Percentiles rank a stretch among this genome's conserved stretches.
phyloP scores from a whole-genome alignment of 345 rosid genomes.

The Noccaea bulbosa region DNA sequence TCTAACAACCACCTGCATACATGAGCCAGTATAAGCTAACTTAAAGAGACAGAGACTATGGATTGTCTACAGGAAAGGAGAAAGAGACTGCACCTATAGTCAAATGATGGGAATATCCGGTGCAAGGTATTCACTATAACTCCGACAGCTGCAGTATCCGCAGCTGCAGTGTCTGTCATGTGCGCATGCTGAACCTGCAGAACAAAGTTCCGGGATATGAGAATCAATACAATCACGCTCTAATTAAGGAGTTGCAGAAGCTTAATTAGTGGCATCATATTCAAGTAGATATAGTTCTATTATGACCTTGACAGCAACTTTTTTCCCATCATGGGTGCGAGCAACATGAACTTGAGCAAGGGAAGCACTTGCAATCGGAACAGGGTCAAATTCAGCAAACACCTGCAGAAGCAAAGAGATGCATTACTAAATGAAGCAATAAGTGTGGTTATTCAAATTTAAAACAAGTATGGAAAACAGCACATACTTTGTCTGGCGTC shows the following conservation, averaged over 20 bases:
- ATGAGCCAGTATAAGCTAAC: slow-evolving; percentile 43
- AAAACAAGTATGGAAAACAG: neutral
- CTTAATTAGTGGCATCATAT: slow-evolving; percentile 8
- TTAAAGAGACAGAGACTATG: neutral
- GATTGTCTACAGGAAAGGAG: neutral
- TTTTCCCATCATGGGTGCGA: slow-evolving; percentile 64
- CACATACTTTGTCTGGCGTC: slow-evolving; percentile 72
- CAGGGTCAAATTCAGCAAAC: slow-evolving; percentile 81
- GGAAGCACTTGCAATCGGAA: slow-evolving; percentile 96
- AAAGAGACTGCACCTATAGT: slow-evolving; percentile 67
- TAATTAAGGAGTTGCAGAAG: slow-evolving; percentile 9
- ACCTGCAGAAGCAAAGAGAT: slow-evolving; percentile 49
- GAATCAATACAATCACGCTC: slow-evolving; percentile 3
- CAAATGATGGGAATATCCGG: slow-evolving; percentile 86
- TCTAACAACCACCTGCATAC: slow-evolving; percentile 84
- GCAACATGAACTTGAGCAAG: slow-evolving; percentile 99
- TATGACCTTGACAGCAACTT: slow-evolving; percentile 91
- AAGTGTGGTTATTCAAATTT: neutral
- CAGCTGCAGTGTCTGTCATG: slow-evolving; percentile 92
- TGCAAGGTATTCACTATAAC: slow-evolving; percentile 79
- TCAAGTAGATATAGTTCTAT: slow-evolving; percentile 24
- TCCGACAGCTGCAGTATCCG: slow-evolving; percentile 84
- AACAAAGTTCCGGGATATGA: slow-evolving; percentile 24
- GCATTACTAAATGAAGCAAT: slow-evolving; percentile 7
- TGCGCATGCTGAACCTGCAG: slow-evolving; percentile 92